Evolutionary conservation across 179 eudicot genomes (phyloP).

Genomic region (Vitellaria paradoxa): DNA sequence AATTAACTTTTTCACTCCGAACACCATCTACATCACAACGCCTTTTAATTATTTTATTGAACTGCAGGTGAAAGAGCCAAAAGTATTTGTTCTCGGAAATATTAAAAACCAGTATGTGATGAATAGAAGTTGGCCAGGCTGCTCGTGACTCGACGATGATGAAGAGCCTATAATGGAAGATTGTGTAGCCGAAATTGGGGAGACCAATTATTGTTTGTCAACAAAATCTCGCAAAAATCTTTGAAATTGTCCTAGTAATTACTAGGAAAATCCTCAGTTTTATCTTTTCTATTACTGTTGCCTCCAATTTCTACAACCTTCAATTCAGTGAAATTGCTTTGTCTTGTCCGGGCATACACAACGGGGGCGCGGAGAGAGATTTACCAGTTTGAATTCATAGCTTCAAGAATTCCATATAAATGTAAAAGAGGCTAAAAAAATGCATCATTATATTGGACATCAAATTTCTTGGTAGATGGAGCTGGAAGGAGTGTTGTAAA

Average conservation of each 20-base stretch:
- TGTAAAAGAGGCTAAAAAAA: background rate
- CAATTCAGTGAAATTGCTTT: background rate
- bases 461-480: background rate
- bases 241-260: no score
- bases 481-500: background rate
- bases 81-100: conserved; percentile 70
- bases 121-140: conserved; percentile 62
- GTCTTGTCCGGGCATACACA: background rate
- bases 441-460: background rate
- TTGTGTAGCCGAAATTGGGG: background rate
- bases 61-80: conserved; percentile 68
- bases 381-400: background rate
- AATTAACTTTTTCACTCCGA: no score
- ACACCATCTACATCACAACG: background rate
- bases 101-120: conserved; percentile 30
- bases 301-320: background rate
- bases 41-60: background rate
- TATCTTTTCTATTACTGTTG: background rate
- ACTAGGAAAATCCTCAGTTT: background rate
- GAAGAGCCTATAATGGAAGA: background rate
- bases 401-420: background rate
- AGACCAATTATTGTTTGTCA: background rate
- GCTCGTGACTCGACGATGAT: conserved; percentile 23
- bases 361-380: background rate
- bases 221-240: background rate